Base-by-base conservation (phyloP, 495 filamentous ascomycete species). In the Collariella sp. region DNA sequence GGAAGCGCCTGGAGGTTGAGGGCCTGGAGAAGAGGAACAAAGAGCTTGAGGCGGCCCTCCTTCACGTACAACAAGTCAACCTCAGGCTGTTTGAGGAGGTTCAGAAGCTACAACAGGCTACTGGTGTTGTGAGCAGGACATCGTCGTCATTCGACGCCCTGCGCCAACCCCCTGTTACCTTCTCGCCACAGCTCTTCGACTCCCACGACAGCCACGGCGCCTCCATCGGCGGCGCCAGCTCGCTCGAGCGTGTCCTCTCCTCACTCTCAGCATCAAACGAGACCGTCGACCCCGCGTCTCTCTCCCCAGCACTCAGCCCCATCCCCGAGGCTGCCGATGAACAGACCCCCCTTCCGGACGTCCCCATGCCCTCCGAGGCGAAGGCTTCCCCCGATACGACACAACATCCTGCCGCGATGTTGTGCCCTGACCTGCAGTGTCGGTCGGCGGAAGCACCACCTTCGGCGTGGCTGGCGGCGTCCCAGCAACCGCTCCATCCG, bases 331-430 rank as follows among this genome's bases (percentile, higher is more conserved):
- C 58, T 33, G 55, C 53, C 12, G 50, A 61, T 18, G 59, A 62
- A 31, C 51, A 62, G 39, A 35, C 64, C 7, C 54, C 61, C 36
- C 56, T 57, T 56, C 60, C 58, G 34, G 59, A 59, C 23, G 50
- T 61, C 46, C 46, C 68, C 45, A 48, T 67, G 62, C 67, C 69
- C 59, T 9, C 34, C 46, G 35, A 51, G 29, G 55, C 50, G 52
- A 78, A 78, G 71, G 78, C 79, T 77, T 84, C 86, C 75, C 76
- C 86, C 81, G 88, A 93, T 78, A 72, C 80, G 93, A 90, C 90
- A 96, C 91, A 95, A 95, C 91, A 95, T 96, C 88, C 93, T 96
- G 93, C 93, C 78, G 91, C 79, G 89, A 83, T 96, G 91, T 95
- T 96, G 91, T 96, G 88, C 79, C 47, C 46, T 41, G 93, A 91